Base-by-base conservation (phyloP, 306 rosid species). In the Cucumis cinereus region DNA sequence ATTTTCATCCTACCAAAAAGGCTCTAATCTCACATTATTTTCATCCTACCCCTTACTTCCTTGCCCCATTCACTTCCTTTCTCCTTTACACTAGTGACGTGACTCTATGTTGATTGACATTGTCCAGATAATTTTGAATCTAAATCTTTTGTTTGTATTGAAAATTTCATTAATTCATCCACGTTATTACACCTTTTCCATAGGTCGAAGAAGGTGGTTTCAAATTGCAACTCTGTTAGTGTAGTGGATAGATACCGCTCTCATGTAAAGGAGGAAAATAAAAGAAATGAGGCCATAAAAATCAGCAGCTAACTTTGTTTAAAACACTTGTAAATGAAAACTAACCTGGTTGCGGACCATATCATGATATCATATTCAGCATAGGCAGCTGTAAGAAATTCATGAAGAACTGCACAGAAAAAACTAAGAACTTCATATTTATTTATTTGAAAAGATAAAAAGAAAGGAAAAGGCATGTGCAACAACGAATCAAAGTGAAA, bases 341-440 rank as follows among this genome's bases (percentile, higher is more conserved):
- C 80, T 75, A 43, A 91, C 98, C 98, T 89, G 78, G 99, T 94
- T 38, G 99, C 99, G 49, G 99, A 94, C 99, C 99, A 91, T 82
- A 94, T 94, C 90, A 94, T 91, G 79, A 94, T 90, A 83, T 92
- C 99, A 76, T 89, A 94, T 81, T 92, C 93, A 0, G 96, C 76
- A 80, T 92, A 92, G 66, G 82, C 99, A 69, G 97, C 81, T 23
- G 99, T 81, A 67, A 92, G 95, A 83, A 94, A 94, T 85, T 94
- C 99, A 4, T 92, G 99, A 84, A 94, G 99, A 75, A 86, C 98
- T 91, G 85, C 84, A 86, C 54, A 36, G 1, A 24, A 49, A 73
- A 75, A 36, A 74, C 57, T 71, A 57, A 68, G 36, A 78, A 73
- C 50, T 68, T 55, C 22, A 30, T 33, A 28, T 24, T 4, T 67